Base-by-base conservation (phyloP, 2,329 filamentous ascomycete genomes). In the Canariomyces notabilis region DNA sequence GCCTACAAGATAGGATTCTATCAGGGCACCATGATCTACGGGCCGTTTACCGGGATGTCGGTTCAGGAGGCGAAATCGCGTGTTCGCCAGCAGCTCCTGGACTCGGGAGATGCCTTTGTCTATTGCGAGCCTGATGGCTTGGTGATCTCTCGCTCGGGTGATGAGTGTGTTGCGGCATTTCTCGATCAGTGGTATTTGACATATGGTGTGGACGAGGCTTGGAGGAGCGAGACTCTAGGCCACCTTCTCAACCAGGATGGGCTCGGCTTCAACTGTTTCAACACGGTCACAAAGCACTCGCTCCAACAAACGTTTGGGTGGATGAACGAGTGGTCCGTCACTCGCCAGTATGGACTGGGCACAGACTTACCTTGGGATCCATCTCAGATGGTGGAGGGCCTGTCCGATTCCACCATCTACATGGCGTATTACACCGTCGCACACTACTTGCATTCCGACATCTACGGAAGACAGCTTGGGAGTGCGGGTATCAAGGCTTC, bases 181-280 rank as follows among this genome's bases (percentile, higher is more conserved):
- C 81, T 95, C 59, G 89, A 94, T 57, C 90, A 96, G 68, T 96
- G 89, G 88, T 96, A 91, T 69, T 74, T 95, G 61, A 89, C 95
- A 67, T 96, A 96, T 59, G 89, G 89, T 49, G 31, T 42, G 32
- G 85, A 87, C 14, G 43, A 44, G 12, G 18, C 3, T 20, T 44
- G 66, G 85, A 87, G 37, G 75, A 83, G 40, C 95, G 89, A 45
- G 1, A 26, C 43, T 8, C 29, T 45, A 1, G 36, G 20, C 1
- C 43, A 45, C n/a, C 36, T 45, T 3, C 35, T 16, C 14, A 36
- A 36, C 19, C 19, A 38, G 4, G 43, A 45, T 18, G 36, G 43
- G 5, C 29, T 39, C 11, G 36, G 43, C 1, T 45, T 45, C 43
- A 35, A 40, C 29, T 39, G 43, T 12, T 45, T 45, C 36, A 23